These are phyloP conservation scores for Aspergillus leporis DNA, from an alignment of 495 filamentous ascomycete genomes.

Conservation along the genomic window DNA sequence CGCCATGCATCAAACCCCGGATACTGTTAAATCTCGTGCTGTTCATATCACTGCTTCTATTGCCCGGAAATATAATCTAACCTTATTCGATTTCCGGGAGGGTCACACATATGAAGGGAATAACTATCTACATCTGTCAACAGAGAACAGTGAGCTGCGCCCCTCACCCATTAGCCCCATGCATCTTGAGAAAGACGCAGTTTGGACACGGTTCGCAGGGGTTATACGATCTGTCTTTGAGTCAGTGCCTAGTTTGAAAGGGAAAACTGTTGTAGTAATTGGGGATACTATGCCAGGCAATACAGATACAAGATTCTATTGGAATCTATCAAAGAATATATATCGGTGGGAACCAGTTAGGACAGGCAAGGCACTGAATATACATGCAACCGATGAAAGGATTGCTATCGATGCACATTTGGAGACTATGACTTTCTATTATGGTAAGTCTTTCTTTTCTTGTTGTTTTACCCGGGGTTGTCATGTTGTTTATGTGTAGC, in stretches of 20 bases:
- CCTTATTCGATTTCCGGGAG: conserved; percentile 54
- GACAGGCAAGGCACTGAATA: conserved; percentile 43
- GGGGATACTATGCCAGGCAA: conserved; percentile 76
- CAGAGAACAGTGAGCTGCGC: conserved; percentile 36
- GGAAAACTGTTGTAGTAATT: conserved; percentile 60
- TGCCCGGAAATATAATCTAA: conserved; percentile 58
- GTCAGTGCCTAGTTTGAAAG: conserved; percentile 37
- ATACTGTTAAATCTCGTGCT: conserved; percentile 53
- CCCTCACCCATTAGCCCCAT: conserved; percentile 67
- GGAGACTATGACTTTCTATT: conserved; percentile 60
- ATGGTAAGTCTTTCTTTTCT: conserved; percentile 44
- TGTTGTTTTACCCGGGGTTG: conserved; percentile 7
- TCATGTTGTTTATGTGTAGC: neutral
- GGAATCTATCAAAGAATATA: conserved; percentile 65
- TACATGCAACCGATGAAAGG: conserved; percentile 66
- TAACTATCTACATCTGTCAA: conserved; percentile 46
- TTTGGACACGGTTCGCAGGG: conserved; percentile 58
- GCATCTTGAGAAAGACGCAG: conserved; percentile 36
- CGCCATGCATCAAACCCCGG: conserved; percentile 60
- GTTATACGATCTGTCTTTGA: conserved; percentile 64
- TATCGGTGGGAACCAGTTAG: conserved; percentile 61
- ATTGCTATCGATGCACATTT: conserved; percentile 58
- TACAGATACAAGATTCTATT: conserved; percentile 73
- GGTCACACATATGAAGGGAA: conserved; percentile 9
- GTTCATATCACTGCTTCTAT: conserved; percentile 51